These are phyloP conservation scores for Pinus tabuliformis DNA, from an alignment of 75 land plant genomes.

Conservation along the genomic window DNA sequence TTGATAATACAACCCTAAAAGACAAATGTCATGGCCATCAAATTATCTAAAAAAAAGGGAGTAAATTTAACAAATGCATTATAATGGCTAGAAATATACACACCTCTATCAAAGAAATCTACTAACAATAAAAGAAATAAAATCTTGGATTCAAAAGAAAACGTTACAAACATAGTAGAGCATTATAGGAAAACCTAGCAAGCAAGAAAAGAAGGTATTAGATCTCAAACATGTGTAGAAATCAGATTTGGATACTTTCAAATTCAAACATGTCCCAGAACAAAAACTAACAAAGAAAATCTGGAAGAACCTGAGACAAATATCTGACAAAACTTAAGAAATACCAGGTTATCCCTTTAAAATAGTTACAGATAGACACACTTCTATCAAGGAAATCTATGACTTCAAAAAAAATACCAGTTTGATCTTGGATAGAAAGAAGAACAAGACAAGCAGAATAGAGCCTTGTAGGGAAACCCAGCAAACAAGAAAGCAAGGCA, in stretches of 20 bases:
- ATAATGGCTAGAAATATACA: not conserved
- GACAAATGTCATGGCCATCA: not conserved
- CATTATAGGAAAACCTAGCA: not conserved
- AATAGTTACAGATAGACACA: no score
- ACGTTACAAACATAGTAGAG: not conserved
- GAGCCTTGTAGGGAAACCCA: not conserved
- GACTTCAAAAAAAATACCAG: not conserved
- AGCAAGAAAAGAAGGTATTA: not conserved
- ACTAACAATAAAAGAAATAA: not conserved
- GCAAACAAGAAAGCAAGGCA: not conserved
- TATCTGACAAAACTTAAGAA: no score
- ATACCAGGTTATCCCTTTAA: no score
- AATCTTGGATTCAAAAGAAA: not conserved
- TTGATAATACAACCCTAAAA: no score
- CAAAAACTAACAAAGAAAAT: no score
- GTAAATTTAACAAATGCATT: not conserved
- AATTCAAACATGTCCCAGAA: no score
- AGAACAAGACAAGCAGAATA: not conserved
- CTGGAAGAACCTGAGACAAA: no score
- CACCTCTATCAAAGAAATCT: not conserved
- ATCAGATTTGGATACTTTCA: no score
- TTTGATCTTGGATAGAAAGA: not conserved
- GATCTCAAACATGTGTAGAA: not conserved
- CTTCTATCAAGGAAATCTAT: no score
- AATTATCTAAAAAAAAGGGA: not conserved